Conservation (phyloP, 2,329 filamentous ascomycete genomes). For the Clonostachys byssicola region DNA sequence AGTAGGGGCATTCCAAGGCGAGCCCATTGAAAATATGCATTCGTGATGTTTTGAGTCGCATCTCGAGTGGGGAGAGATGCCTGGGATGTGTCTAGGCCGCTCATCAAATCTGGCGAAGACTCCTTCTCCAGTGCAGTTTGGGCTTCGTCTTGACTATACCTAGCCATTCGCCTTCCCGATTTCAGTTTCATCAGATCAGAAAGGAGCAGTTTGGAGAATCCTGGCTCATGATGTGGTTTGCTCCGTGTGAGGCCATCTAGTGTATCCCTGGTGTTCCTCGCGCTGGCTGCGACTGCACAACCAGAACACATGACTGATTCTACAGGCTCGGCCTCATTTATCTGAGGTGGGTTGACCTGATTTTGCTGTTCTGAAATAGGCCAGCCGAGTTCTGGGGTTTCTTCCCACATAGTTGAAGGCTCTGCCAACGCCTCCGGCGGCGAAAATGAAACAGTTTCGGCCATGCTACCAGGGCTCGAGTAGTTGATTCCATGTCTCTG, state of each 20-base stretch:
- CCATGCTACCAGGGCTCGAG: too few relatives aligned
- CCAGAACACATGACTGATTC: too few relatives aligned
- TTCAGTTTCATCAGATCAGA: too few relatives aligned
- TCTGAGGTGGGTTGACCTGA: too few relatives aligned
- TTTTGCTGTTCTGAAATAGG: too few relatives aligned
- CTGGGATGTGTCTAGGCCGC: neutral
- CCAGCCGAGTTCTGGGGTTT: too few relatives aligned
- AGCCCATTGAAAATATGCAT: conserved; percentile 1
- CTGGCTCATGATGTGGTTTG: neutral
- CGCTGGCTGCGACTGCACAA: too few relatives aligned
- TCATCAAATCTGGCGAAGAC: neutral
- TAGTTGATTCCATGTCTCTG: neutral
- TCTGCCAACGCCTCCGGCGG: neutral
- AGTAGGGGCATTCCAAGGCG: conserved; percentile 1
- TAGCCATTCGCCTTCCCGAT: neutral
- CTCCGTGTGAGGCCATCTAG: neutral
- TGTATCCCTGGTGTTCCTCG: too few relatives aligned
- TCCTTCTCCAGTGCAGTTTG: neutral
- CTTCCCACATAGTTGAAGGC: too few relatives aligned
- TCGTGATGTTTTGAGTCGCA: neutral
- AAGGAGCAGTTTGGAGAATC: neutral
- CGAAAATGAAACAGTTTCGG: neutral
- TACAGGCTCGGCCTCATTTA: too few relatives aligned
- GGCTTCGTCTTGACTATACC: neutral
- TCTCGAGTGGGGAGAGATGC: neutral